Conservation (phyloP, 2,329 filamentous ascomycete species). For the Aspergillus sp. region DNA sequence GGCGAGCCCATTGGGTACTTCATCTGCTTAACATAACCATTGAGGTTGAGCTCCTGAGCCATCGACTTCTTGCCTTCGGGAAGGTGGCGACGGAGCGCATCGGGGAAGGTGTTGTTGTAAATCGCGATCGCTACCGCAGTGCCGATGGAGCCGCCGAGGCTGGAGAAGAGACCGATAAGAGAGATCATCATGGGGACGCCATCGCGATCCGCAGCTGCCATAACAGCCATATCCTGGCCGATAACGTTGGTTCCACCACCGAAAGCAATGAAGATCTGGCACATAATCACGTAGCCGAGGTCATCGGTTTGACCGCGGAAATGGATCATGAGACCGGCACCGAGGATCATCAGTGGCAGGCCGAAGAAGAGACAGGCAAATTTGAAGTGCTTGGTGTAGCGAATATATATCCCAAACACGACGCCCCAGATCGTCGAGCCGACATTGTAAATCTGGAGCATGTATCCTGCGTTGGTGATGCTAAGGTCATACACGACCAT, state of each 20-base stretch:
- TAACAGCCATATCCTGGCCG: slow-evolving; percentile 49
- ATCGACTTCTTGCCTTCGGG: slow-evolving; percentile 25
- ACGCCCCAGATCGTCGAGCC: slow-evolving; percentile 45
- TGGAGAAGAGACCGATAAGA: slow-evolving; percentile 25
- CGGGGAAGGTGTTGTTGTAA: slow-evolving; percentile 50
- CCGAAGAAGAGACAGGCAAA: slow-evolving; percentile 42
- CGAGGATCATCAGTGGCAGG: slow-evolving; percentile 43
- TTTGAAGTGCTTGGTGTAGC: slow-evolving; percentile 44
- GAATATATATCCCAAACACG: slow-evolving; percentile 42
- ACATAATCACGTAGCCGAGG: slow-evolving; percentile 46
- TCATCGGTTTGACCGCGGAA: slow-evolving; percentile 43
- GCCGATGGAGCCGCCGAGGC: slow-evolving; percentile 28
- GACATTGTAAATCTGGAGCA: slow-evolving; percentile 45
- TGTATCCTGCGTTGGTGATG: slow-evolving; percentile 36
- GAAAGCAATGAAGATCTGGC: slow-evolving; percentile 48
- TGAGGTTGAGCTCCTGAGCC: slow-evolving; percentile 14
- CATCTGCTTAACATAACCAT: slow-evolving; percentile 20
- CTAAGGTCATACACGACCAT: slow-evolving; percentile 43
- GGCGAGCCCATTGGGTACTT: slow-evolving; percentile 20
- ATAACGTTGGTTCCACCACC: slow-evolving; percentile 47
- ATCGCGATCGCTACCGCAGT: slow-evolving; percentile 33
- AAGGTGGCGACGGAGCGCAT: slow-evolving; percentile 36
- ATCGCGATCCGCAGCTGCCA: slow-evolving; percentile 46
- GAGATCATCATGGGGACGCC: slow-evolving; percentile 41
- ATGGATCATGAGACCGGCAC: slow-evolving; percentile 47